Base-by-base conservation (phyloP, 495 filamentous ascomycete species). In the Acidiella bohemica region DNA sequence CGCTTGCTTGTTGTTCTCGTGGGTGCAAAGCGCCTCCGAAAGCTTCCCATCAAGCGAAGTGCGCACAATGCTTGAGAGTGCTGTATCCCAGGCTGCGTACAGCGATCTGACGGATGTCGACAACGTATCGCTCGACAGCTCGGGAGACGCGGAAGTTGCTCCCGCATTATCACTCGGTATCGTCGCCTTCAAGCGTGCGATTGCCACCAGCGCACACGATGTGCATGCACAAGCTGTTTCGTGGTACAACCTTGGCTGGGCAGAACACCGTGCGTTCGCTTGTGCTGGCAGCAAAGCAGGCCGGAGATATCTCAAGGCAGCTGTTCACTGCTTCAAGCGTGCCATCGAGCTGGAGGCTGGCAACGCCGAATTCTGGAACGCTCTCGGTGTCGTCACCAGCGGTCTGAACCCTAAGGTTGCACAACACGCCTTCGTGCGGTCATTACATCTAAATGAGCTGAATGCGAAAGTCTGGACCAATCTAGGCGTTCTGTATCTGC, bases 331-430 rank as follows among this genome's bases (percentile, higher is more conserved):
- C 58, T 99, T 99, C 73, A 99, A 96, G 61, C 71, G 84, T 36
- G 81, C 92, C 3, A 96, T 99, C 53, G 92, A 96, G 59, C 63
- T 95, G 2, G 90, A 99, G 57, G 80, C 92, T 5, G 81, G 86
- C 21, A 99, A 96, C 53, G 66, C 86, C 0, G 90, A 99, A 51
- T 99, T 96, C 59, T 99, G 90, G 90, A 95, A 94, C 57, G 75
- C 90, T 2, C 71, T 99, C 16, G 90, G 88, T 16, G 84, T 95
- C 5, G 82, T 81, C 12, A 96, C 90, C 2, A 82, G 79, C 30
- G 70, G 67, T 26, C 65, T 93, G 51, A 94, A 84, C 53, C 80
- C 84, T 0, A 79, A 80, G 42, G 81, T 96, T 2, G 76, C 92
- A 0, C 90, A 99, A 59, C 90, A 99, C 60, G 72, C 90, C 0